Conservation (phyloP, 805 yeast species). For the Nakazawaea ernobii region DNA sequence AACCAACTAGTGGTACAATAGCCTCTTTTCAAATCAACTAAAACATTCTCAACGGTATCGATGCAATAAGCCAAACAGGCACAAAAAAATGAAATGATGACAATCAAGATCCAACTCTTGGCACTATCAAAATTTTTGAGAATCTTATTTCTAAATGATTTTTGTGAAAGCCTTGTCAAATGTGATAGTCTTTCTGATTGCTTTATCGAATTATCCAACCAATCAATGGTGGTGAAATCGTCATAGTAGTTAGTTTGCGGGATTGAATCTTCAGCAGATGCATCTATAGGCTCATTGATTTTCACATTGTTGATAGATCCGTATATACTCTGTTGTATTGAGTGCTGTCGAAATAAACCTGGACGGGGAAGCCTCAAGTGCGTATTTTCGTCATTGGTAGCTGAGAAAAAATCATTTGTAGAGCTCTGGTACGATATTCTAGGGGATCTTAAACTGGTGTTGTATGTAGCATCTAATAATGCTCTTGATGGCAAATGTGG, state of each 20-base stretch:
- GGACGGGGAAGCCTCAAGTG: not conserved
- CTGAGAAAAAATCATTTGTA: not conserved
- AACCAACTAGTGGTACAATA: constrained; percentile 43
- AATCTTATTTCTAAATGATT: constrained; percentile 12
- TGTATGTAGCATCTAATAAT: not conserved
- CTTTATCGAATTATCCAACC: constrained; percentile 44
- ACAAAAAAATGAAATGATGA: constrained; percentile 37
- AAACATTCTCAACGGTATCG: constrained; percentile 38
- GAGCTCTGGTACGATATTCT: not conserved
- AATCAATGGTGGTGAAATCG: constrained; percentile 57
- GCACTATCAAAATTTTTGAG: constrained; percentile 27
- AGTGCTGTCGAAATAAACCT: not conserved
- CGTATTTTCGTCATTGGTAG: not conserved
- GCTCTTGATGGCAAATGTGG: not conserved
- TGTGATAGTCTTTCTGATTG: constrained; percentile 36
- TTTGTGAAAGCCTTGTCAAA: constrained; percentile 24
- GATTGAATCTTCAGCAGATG: not conserved
- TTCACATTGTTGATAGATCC: not conserved
- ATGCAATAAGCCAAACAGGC: constrained; percentile 45
- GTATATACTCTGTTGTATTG: constrained; percentile 1
- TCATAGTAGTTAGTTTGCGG: constrained; percentile 35
- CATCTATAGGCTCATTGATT: not conserved
- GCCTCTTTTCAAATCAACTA: constrained; percentile 48
- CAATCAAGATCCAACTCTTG: constrained; percentile 46
- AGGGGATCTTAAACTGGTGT: constrained; percentile 1